These are phyloP conservation scores for Ophiostoma novo-ulmi DNA, from an alignment of 2,329 filamentous ascomycete genomes.

Conservation along the genomic window DNA sequence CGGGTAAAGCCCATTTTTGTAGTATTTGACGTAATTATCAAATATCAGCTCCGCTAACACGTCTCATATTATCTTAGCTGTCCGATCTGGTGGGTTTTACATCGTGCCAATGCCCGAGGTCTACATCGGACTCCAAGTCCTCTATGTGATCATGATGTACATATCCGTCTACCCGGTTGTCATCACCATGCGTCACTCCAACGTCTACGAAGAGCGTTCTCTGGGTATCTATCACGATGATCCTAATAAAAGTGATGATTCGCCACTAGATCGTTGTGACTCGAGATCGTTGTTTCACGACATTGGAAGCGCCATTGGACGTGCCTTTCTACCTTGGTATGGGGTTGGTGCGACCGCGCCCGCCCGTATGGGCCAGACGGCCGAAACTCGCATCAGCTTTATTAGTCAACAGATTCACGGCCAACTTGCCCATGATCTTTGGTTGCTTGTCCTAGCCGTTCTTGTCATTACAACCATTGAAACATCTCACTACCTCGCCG, in stretches of 20 bases:
- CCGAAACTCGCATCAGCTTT: conserved; percentile 45
- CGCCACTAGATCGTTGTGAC: not conserved
- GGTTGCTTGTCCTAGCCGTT: conserved; percentile 58
- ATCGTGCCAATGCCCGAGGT: conserved; percentile 55
- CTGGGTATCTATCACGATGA: conserved; percentile 53
- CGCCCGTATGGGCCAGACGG: conserved; percentile 25
- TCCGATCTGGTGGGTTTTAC: conserved; percentile 62
- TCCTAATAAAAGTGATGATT: not conserved
- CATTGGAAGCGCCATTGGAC: conserved; percentile 33
- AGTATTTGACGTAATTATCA: not conserved
- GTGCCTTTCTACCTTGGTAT: conserved; percentile 39
- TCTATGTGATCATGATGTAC: conserved; percentile 63
- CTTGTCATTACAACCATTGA: conserved; percentile 58
- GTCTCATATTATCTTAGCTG: conserved; percentile 36
- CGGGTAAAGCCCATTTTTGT: not conserved
- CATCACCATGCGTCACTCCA: conserved; percentile 62
- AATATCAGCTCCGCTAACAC: not conserved
- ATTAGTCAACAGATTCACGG: conserved; percentile 52
- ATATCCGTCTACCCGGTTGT: conserved; percentile 59
- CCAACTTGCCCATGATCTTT: conserved; percentile 60
- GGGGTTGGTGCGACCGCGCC: conserved; percentile 40
- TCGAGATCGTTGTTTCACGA: not conserved
- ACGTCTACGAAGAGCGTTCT: conserved; percentile 66
- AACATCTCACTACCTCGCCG: conserved; percentile 46
- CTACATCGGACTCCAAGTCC: conserved; percentile 54